Evolutionary conservation across 2,329 filamentous ascomycete species (phyloP).

Genomic region (Amauroascus niger): DNA sequence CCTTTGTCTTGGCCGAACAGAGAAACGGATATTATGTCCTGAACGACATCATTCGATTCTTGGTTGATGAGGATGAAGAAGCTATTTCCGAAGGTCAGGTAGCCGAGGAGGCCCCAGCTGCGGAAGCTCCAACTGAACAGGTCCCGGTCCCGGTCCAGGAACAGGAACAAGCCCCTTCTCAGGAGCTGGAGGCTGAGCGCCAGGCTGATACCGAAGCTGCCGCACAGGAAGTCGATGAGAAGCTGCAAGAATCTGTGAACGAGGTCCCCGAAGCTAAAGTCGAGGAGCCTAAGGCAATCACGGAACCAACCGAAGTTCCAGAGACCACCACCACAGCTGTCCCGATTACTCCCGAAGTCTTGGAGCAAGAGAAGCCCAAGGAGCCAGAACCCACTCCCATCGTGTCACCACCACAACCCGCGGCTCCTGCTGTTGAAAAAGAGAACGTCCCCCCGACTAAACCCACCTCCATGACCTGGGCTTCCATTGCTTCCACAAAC

Average conservation of each 20-base stretch:
- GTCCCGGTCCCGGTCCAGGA: no score
- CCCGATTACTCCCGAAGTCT: constrained; percentile 28
- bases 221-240: constrained; percentile 56
- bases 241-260: constrained; percentile 49
- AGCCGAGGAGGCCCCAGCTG: constrained; percentile 24
- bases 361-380: constrained; percentile 55
- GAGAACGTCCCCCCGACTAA: constrained; percentile 36
- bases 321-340: constrained; percentile 3
- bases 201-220: constrained; percentile 37
- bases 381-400: constrained; percentile 51
- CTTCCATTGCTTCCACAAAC: constrained; percentile 47
- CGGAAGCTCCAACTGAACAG: constrained; percentile 37
- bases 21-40: constrained; percentile 96
- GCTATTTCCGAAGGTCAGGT: constrained; percentile 23
- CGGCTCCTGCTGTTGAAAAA: constrained; percentile 45
- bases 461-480: constrained; percentile 56
- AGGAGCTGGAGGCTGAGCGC: constrained; percentile 27
- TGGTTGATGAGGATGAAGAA: constrained; percentile 64
- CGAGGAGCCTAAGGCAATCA: constrained; percentile 22
- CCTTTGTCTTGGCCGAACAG: constrained; percentile 92
- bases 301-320: constrained; percentile 6
- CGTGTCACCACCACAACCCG: constrained; percentile 38
- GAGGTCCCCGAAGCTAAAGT: constrained; percentile 29
- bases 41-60: constrained; percentile 95
- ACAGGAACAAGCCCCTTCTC: constrained; percentile 32